Evolutionary conservation across 352 stramenopile species (phyloP).

Genomic region (Globisporangium radiosum): DNA sequence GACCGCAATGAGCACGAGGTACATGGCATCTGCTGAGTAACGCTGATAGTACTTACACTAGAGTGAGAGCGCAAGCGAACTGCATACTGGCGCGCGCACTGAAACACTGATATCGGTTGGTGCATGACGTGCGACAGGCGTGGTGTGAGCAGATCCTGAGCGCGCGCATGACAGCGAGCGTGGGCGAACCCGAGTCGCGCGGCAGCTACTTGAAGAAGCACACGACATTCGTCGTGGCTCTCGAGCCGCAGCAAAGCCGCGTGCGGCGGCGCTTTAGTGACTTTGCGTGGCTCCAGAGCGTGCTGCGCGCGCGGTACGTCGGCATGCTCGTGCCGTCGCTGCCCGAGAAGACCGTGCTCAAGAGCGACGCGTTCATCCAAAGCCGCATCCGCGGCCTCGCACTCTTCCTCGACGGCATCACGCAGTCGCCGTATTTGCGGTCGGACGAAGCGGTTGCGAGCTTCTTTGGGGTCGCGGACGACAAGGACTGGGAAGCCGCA

Average conservation of each 20-base stretch:
- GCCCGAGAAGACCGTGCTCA: conserved; percentile 61
- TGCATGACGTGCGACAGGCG: background rate
- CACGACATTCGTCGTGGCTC: conserved; percentile 57
- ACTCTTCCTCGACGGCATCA: conserved; percentile 49
- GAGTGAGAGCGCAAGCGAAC: background rate
- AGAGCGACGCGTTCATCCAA: conserved; percentile 47
- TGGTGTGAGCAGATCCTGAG: conserved; percentile 9
- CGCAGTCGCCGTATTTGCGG: conserved; percentile 53
- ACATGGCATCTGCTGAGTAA: background rate
- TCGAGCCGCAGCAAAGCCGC: conserved; percentile 18
- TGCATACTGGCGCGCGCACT: too few species aligned
- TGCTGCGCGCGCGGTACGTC: conserved; percentile 52
- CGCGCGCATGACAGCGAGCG: conserved; percentile 10
- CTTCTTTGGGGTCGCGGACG: conserved; percentile 40
- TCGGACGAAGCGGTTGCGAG: conserved; percentile 40
- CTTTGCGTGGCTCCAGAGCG: conserved; percentile 65
- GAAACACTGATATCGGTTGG: too few species aligned
- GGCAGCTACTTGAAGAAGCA: conserved; percentile 68
- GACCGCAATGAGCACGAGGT: conserved; percentile 28
- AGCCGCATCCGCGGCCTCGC: conserved; percentile 51
- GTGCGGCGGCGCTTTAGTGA: conserved; percentile 65
- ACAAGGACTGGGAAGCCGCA: conserved; percentile 46
- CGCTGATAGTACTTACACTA: background rate
- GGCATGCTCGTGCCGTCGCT: conserved; percentile 61
- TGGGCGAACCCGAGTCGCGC: conserved; percentile 46